A percentile compares a stretch with the other conserved stretches of the same genome.
These are phyloP conservation scores for Echinochloa phyllopogon DNA, from an alignment of 176 grass and related monocot genomes.

Conservation along the genomic window DNA sequence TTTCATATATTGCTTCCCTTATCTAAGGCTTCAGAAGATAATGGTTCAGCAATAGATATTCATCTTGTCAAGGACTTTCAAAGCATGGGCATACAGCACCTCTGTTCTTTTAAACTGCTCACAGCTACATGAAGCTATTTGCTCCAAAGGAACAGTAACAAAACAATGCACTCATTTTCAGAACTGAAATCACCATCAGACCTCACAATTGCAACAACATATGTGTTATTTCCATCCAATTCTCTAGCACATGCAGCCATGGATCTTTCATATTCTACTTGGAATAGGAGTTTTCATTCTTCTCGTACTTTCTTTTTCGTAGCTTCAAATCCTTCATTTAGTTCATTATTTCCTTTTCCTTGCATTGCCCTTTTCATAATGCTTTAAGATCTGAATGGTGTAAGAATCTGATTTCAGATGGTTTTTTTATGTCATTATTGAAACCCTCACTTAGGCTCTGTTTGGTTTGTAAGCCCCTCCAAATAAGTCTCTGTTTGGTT, in stretches of 20 bases:
- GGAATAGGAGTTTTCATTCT: background rate
- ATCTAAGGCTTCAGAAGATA: background rate
- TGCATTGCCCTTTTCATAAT: too few species aligned
- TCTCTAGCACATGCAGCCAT: constrained; percentile 42
- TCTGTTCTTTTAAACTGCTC: background rate
- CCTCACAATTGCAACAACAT: constrained; percentile 26
- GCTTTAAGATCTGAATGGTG: too few species aligned
- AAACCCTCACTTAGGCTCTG: too few species aligned
- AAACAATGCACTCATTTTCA: background rate
- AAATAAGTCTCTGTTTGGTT: too few species aligned
- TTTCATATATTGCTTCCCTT: background rate
- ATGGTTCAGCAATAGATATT: constrained; percentile 39
- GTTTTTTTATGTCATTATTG: too few species aligned
- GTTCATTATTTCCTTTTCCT: background rate
- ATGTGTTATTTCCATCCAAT: constrained; percentile 3
- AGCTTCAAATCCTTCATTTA: background rate
- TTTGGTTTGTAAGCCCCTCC: too few species aligned
- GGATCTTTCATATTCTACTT: constrained; percentile 41
- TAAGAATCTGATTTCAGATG: too few species aligned
- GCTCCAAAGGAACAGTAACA: background rate
- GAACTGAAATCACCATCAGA: constrained; percentile 19
- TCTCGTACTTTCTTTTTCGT: background rate
- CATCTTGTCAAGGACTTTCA: constrained; percentile 48
- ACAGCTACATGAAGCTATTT: too few species aligned
- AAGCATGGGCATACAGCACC: constrained; percentile 38